These are phyloP conservation scores for Alternaria infectoria DNA, from an alignment of 2,329 filamentous ascomycete genomes.

Conservation along the genomic window DNA sequence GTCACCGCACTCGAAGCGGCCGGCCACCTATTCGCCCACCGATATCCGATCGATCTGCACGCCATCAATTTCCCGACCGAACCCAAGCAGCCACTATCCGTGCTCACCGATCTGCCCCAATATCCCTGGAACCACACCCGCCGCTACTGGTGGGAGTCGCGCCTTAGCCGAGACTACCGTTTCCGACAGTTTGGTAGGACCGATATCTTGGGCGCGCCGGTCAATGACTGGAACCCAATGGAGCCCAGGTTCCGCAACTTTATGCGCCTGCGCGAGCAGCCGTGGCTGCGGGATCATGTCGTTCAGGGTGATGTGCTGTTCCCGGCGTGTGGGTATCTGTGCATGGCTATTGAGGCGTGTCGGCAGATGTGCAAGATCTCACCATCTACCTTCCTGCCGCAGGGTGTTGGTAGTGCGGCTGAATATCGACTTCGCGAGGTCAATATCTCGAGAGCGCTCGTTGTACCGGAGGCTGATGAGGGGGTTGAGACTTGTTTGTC, in stretches of 20 bases:
- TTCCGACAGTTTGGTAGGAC: constrained; percentile 18
- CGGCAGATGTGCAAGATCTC: constrained; percentile 12
- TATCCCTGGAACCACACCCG: constrained; percentile 45
- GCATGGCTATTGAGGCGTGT: constrained; percentile 25
- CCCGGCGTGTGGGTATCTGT: constrained; percentile 18
- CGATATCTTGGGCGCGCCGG: constrained; percentile 24
- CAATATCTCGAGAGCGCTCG: constrained; percentile 20
- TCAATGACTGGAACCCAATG: constrained; percentile 14
- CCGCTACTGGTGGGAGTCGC: constrained; percentile 35
- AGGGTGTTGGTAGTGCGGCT: not conserved
- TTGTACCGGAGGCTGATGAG: constrained; percentile 31
- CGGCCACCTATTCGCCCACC: not conserved
- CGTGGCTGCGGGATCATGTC: constrained; percentile 26
- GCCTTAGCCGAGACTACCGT: constrained; percentile 22
- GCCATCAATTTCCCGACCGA: constrained; percentile 12
- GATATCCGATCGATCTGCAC: constrained; percentile 5
- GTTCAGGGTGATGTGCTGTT: constrained; percentile 30
- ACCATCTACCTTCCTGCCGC: constrained; percentile 4
- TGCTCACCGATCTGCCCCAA: constrained; percentile 32
- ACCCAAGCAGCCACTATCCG: constrained; percentile 5
- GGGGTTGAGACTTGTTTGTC: constrained; percentile 31
- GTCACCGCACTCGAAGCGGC: constrained; percentile 10
- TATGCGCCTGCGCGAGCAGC: constrained; percentile 27
- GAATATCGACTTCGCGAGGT: constrained; percentile 29
- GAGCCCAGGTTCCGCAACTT: constrained; percentile 33